Evolutionary conservation across 228 moss, liverwort and hornwort genomes (phyloP).

Genomic region (Sphagnum magellanicum): DNA sequence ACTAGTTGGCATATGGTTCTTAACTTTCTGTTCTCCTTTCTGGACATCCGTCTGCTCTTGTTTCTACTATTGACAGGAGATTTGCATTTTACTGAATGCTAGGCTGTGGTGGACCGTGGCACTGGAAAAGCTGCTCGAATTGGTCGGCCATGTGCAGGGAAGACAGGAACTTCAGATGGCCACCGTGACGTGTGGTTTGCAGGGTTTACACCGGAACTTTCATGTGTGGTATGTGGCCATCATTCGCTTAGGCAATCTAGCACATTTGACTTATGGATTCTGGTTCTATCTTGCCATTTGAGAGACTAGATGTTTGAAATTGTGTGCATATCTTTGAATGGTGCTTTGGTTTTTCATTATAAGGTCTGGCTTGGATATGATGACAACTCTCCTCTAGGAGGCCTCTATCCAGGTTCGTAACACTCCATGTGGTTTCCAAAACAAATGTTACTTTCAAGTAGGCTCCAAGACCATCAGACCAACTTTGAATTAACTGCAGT

Average conservation of each 20-base stretch:
- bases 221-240: conserved; percentile 63
- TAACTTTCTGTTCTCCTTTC: too few species aligned
- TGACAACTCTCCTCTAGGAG: conserved; percentile 86
- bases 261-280: background rate
- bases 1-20: too few species aligned
- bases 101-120: conserved; percentile 91
- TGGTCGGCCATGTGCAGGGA: conserved; percentile 91
- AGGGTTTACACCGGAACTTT: conserved; percentile 91
- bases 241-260: background rate
- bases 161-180: conserved; percentile 91
- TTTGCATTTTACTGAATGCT: conserved; percentile 2
- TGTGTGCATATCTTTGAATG: background rate
- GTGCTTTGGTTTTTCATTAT: background rate
- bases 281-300: background rate
- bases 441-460: too few species aligned
- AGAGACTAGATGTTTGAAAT: background rate
- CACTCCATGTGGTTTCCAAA: too few species aligned
- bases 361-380: conserved; percentile 98
- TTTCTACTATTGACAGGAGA: too few species aligned
- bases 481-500: too few species aligned
- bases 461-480: too few species aligned
- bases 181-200: conserved; percentile 99
- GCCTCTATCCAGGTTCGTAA: conserved; percentile 72
- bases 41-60: too few species aligned
- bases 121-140: conserved; percentile 79